phyloP scores from a whole-genome alignment of 306 rosid genomes.

The Betula pendula region DNA sequence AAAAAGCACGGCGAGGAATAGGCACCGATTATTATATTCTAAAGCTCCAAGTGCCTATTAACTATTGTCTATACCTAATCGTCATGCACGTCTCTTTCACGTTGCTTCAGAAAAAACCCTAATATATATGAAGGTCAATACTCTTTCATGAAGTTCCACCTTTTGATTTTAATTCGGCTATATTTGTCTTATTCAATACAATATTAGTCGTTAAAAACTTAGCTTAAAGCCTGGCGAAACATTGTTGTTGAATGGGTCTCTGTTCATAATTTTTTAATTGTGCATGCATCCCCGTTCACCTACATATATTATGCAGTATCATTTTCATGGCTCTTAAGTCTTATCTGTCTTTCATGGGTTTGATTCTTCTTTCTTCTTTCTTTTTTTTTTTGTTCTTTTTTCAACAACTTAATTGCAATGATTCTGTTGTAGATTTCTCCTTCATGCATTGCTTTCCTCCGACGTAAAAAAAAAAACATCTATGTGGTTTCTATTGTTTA shows the following conservation, averaged over 20 bases:
- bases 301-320: constrained; percentile 5
- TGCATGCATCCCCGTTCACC: constrained; percentile 50
- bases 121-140: constrained; percentile 37
- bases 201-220: not conserved
- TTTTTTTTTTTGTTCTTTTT: not conserved
- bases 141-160: constrained; percentile 50
- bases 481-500: not conserved
- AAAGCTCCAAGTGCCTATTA: constrained; percentile 14
- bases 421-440: constrained; percentile 33
- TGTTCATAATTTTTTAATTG: constrained; percentile 20
- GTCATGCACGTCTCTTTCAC: constrained; percentile 87
- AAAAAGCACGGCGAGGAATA: constrained; percentile 72
- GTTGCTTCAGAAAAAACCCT: constrained; percentile 50
- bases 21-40: constrained; percentile 25
- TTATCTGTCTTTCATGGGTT: constrained; percentile 14
- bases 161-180: constrained; percentile 29
- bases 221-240: constrained; percentile 17
- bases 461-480: constrained; percentile 12
- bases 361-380: not conserved
- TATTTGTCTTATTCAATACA: not conserved
- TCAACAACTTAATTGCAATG: constrained; percentile 27
- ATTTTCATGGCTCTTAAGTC: constrained; percentile 27
- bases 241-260: constrained; percentile 7
- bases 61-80: constrained; percentile 17
- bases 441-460: constrained; percentile 41